Percentiles rank a stretch among this genome's conserved stretches.
Conservation (phyloP, 1,284 basidiomycete species). For the Moesziomyces sp. region DNA sequence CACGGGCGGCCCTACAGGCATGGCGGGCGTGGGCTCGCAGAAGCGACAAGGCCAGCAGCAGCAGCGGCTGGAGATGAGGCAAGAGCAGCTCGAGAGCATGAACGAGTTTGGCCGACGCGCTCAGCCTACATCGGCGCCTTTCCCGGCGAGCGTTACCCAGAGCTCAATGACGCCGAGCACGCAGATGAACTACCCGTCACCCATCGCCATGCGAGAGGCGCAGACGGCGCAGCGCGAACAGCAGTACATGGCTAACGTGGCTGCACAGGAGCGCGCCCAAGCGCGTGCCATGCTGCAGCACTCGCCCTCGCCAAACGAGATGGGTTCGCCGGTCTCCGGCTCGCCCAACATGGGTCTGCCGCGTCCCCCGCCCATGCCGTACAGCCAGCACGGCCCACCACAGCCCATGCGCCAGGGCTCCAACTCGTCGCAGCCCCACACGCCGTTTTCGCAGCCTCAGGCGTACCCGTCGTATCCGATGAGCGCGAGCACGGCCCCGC, state of each 20-base stretch:
- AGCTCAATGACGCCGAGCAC: conserved; percentile 48
- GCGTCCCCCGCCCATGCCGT: conserved; percentile 21
- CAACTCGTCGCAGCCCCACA: conserved; percentile 3
- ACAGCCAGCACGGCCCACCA: conserved; percentile 8
- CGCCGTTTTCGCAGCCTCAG: conserved; percentile 26
- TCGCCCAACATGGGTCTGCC: conserved; percentile 26
- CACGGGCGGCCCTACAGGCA: conserved; percentile 35
- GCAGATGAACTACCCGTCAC: conserved; percentile 57
- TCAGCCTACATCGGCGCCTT: conserved; percentile 64
- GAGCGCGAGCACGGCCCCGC: conserved; percentile 22
- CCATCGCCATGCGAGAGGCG: conserved; percentile 61
- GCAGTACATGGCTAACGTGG: conserved; percentile 56
- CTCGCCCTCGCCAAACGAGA: conserved; percentile 33
- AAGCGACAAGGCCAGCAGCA: conserved; percentile 34
- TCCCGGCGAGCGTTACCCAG: conserved; percentile 54
- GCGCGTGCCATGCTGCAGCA: conserved; percentile 36
- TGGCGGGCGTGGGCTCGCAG: conserved; percentile 23
- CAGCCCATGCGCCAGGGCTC: conserved; percentile 11
- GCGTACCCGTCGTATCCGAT: conserved; percentile 48
- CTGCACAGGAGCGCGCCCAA: conserved; percentile 49
- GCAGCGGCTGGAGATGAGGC: conserved; percentile 30
- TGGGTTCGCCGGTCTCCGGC: conserved; percentile 20
- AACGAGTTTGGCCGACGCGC: conserved; percentile 46
- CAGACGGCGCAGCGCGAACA: conserved; percentile 61
- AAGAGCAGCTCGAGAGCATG: conserved; percentile 51